Evolutionary conservation across 1,284 basidiomycete genomes (phyloP), one percentile per base, ranked within the genome.

Genomic region (Anthracocystis setariae): DNA sequence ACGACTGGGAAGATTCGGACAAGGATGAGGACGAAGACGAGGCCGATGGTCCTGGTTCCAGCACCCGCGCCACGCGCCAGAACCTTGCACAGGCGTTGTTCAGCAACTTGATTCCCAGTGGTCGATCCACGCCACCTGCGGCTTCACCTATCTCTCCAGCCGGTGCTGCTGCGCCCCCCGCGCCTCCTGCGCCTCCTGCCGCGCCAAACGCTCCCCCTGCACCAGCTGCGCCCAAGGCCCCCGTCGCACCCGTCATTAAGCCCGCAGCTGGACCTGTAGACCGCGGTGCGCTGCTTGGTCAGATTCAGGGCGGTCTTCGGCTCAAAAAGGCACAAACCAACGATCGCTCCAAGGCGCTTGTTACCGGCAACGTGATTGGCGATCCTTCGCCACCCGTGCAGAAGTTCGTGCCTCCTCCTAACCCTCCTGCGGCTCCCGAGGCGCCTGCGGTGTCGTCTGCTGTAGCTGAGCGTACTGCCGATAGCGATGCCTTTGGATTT

Each of bases 251-350:
- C 1, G 55, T 73, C 24, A 53, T 81, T 37, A 73, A 83, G 3
- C 64, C 78, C 5, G 69, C 77, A 17, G 65, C 77, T 8, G 83
- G 84, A 0, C 80, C 87, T 8, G 87, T 86, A 5, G 88, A 89
- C 79, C 87, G 89, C 25, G 85, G 86, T 61, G 92, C 91, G 0
- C 85, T 98, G 25, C 84, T 98, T 61, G 85, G 86, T 13, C 89
- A 92, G 15, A 98, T 98, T 73, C 90, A 92, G 79, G 88, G 89
- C 7, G 95, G 95, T 1, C 84, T 88, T 35, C 87, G 85, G 67
- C 85, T 98, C 65, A 88, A 87, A 59, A 93, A 93, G 84, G 85
- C 92, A 0, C 87, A 89, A 66, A 98, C 94, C 1, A 88, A 90
- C 57, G 95, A 98, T 81, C 90, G 91, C 69, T 93, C 91, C 71